phyloP scores from a whole-genome alignment of 768 basidiomycete species.

The Pisolithus tinctorius region DNA sequence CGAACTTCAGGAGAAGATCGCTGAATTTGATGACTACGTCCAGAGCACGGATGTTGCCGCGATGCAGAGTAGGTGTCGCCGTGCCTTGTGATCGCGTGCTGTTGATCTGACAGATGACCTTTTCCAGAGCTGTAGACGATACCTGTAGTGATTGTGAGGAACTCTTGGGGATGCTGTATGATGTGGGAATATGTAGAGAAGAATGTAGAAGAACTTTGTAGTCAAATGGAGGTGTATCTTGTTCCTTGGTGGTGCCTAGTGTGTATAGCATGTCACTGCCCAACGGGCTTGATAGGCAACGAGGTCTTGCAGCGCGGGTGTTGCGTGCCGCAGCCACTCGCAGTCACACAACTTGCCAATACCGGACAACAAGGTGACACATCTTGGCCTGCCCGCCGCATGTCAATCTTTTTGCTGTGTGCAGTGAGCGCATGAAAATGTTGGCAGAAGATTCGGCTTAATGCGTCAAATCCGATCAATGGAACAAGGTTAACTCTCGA shows the following conservation, averaged over 20 bases:
- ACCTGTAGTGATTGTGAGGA: not conserved
- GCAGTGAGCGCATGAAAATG: slow-evolving; percentile 14
- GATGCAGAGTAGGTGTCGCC: slow-evolving; percentile 68
- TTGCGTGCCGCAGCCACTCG: not conserved
- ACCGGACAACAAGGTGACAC: not conserved
- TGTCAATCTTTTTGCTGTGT: slow-evolving; percentile 9
- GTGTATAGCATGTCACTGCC: not conserved
- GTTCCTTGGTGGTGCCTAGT: not conserved
- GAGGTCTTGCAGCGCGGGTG: not conserved
- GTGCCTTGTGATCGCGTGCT: not conserved
- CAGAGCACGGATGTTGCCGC: slow-evolving; percentile 90
- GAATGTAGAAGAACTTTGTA: too few species aligned
- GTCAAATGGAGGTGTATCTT: not conserved
- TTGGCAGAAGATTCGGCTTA: slow-evolving; percentile 3
- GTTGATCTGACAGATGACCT: slow-evolving; percentile 1
- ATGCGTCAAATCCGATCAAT: slow-evolving; percentile 17
- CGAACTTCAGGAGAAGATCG: slow-evolving; percentile 87
- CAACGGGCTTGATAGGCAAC: not conserved
- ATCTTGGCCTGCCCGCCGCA: not conserved
- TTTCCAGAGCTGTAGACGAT: slow-evolving; percentile 15
- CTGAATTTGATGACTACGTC: slow-evolving; percentile 79
- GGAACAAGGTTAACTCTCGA: slow-evolving; percentile 30
- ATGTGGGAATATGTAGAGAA: not conserved
- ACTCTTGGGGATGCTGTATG: not conserved
- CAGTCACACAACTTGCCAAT: not conserved